These are phyloP conservation scores for Coniosporium apollinis DNA, from an alignment of 495 filamentous ascomycete genomes.

Conservation along the genomic window DNA sequence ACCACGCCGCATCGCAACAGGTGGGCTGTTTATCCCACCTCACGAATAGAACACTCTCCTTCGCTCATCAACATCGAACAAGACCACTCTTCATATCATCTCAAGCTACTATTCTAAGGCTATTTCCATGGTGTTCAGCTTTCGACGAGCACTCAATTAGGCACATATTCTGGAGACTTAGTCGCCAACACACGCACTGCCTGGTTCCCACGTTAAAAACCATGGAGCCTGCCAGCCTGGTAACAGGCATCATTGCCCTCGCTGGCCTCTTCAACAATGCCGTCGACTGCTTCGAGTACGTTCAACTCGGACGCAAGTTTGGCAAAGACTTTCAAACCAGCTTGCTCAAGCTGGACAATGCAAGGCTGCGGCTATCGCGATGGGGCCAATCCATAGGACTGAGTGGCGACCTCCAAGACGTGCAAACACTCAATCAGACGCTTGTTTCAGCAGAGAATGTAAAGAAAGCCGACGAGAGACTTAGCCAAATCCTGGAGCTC, in stretches of 20 bases:
- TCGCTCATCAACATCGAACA: too few species aligned
- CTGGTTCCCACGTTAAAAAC: too few species aligned
- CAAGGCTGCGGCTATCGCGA: conserved; percentile 9
- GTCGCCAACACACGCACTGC: too few species aligned
- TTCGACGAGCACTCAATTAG: too few species aligned
- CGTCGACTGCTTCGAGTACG: conserved; percentile 14
- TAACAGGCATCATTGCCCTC: conserved; percentile 6
- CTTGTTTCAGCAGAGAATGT: conserved; percentile 5
- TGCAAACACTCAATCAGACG: conserved; percentile 1
- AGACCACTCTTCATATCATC: too few species aligned
- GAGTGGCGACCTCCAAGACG: conserved; percentile 1
- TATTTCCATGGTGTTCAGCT: too few species aligned
- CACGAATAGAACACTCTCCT: too few species aligned
- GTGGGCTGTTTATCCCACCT: too few species aligned
- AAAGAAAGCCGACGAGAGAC: conserved; percentile 11
- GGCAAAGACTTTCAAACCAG: conserved; percentile 9
- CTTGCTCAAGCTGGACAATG: conserved; percentile 12
- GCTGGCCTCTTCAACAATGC: conserved; percentile 10
- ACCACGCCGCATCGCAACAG: too few species aligned
- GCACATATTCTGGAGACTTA: too few species aligned
- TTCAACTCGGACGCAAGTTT: conserved; percentile 12
- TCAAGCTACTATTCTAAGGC: too few species aligned
- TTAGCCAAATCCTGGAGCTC: conserved; percentile 14
- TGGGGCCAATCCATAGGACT: conserved; percentile 9
- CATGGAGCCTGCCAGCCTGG: conserved; percentile 8